Evolutionary conservation across 2,329 filamentous ascomycete genomes (phyloP).

Genomic region (Xenoacremonium recifei): DNA sequence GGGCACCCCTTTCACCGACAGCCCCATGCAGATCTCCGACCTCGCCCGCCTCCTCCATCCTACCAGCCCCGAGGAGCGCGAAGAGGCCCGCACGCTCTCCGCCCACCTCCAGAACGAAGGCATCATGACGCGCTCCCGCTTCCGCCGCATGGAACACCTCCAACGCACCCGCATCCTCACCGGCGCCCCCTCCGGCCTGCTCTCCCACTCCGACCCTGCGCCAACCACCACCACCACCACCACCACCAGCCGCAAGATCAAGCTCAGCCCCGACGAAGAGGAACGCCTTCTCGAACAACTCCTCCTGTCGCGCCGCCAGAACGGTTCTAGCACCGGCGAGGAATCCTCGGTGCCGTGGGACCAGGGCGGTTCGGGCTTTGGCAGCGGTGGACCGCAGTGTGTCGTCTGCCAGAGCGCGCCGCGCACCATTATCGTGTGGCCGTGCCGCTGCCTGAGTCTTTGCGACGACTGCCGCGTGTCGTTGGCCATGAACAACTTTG

Average conservation of each 20-base stretch:
- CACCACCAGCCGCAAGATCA: constrained; percentile 27
- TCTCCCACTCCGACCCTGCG: constrained; percentile 12
- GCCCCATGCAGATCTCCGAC: constrained; percentile 62
- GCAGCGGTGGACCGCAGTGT: constrained; percentile 73
- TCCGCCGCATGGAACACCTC: constrained; percentile 63
- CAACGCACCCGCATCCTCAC: constrained; percentile 65
- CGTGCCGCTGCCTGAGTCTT: constrained; percentile 88
- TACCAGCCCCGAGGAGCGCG: constrained; percentile 69
- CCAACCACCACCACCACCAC: constrained; percentile 16
- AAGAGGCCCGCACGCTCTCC: constrained; percentile 78
- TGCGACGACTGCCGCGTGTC: constrained; percentile 95
- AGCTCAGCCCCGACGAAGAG: constrained; percentile 57
- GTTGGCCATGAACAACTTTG: constrained; percentile 94
- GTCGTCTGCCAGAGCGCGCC: constrained; percentile 90
- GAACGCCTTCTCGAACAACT: constrained; percentile 60
- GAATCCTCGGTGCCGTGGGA: constrained; percentile 53
- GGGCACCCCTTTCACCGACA: constrained; percentile 58
- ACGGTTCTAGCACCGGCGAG: constrained; percentile 8
- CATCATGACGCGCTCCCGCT: constrained; percentile 80
- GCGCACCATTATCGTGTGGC: constrained; percentile 91
- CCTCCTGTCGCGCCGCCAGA: constrained; percentile 50
- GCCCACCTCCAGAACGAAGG: constrained; percentile 70
- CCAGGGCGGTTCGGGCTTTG: constrained; percentile 70
- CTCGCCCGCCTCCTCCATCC: constrained; percentile 83
- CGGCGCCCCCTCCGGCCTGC: constrained; percentile 24